These are phyloP conservation scores for Clonostachys rhizophaga DNA, from an alignment of 2,329 filamentous ascomycete species.

Conservation along the genomic window DNA sequence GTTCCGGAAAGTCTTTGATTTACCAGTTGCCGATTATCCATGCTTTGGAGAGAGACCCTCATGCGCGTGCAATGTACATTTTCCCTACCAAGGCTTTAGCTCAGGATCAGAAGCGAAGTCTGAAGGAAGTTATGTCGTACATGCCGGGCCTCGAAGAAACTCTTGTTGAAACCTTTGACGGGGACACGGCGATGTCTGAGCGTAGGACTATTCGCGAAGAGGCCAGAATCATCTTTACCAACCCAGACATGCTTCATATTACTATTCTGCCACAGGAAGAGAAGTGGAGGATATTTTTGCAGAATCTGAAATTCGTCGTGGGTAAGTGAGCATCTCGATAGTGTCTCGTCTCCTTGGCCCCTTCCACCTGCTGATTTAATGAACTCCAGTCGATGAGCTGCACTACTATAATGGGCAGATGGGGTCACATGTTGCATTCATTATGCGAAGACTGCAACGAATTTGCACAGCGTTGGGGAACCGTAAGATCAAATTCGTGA, in stretches of 20 bases:
- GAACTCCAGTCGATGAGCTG: conserved; percentile 63
- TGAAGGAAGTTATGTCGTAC: conserved; percentile 79
- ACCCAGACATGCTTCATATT: conserved; percentile 96
- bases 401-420: conserved; percentile 97
- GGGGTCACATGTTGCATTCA: conserved; percentile 88
- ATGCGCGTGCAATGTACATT: conserved; percentile 90
- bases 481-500: conserved; percentile 79
- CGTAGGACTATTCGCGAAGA: conserved; percentile 80
- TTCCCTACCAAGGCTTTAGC: conserved; percentile 96
- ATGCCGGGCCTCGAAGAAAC: conserved; percentile 72
- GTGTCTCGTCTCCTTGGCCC: background rate
- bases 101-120: conserved; percentile 85
- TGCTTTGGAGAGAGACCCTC: conserved; percentile 71
- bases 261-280: conserved; percentile 91
- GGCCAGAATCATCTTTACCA: conserved; percentile 91
- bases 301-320: conserved; percentile 86
- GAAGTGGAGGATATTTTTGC: conserved; percentile 81
- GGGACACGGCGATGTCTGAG: conserved; percentile 80
- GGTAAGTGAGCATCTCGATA: conserved; percentile 24
- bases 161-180: conserved; percentile 91
- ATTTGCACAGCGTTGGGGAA: conserved; percentile 92
- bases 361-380: conserved; percentile 6
- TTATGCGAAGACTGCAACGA: conserved; percentile 84
- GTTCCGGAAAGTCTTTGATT: conserved; percentile 95
- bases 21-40: conserved; percentile 93